Evolutionary conservation across 164 flowering plant genomes (phyloP).

Genomic region (Protea cynaroides): DNA sequence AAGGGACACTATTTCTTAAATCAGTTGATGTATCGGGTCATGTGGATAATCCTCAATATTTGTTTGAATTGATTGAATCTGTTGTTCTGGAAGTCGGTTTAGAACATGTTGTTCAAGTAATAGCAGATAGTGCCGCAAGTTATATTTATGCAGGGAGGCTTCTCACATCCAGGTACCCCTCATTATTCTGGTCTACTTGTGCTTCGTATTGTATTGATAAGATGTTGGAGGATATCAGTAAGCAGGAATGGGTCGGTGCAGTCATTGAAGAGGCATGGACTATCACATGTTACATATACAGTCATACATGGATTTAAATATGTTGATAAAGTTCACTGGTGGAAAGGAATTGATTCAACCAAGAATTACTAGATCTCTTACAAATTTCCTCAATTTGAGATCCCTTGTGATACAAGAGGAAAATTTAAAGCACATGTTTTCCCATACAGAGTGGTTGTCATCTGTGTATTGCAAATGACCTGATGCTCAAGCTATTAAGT

Average conservation of each 20-base stretch:
- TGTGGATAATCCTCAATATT: conserved; percentile 43
- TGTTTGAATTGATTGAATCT: conserved; percentile 53
- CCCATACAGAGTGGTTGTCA: conserved; percentile 52
- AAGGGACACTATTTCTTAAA: conserved; percentile 53
- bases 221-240: conserved; percentile 62
- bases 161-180: conserved; percentile 48
- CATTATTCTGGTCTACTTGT: conserved; percentile 74
- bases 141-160: conserved; percentile 56
- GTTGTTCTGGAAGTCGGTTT: conserved; percentile 58
- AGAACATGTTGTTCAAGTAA: conserved; percentile 66
- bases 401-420: conserved; percentile 48
- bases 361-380: conserved; percentile 36
- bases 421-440: conserved; percentile 56
- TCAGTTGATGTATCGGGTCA: conserved; percentile 55
- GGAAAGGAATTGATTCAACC: conserved; percentile 54
- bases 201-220: conserved; percentile 60
- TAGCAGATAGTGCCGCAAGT: conserved; percentile 49
- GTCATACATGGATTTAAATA: conserved; percentile 37
- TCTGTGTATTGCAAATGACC: conserved; percentile 34
- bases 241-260: conserved; percentile 43
- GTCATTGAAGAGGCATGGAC: conserved; percentile 54
- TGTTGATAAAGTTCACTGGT: conserved; percentile 55
- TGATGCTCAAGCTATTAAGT: conserved; percentile 43
- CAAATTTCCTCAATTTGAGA: conserved; percentile 47
- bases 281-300: conserved; percentile 45